Evolutionary conservation across 78 protist species (phyloP), one percentile per base, ranked within the genome.

Genomic region (Diacronema lutheri): DNA sequence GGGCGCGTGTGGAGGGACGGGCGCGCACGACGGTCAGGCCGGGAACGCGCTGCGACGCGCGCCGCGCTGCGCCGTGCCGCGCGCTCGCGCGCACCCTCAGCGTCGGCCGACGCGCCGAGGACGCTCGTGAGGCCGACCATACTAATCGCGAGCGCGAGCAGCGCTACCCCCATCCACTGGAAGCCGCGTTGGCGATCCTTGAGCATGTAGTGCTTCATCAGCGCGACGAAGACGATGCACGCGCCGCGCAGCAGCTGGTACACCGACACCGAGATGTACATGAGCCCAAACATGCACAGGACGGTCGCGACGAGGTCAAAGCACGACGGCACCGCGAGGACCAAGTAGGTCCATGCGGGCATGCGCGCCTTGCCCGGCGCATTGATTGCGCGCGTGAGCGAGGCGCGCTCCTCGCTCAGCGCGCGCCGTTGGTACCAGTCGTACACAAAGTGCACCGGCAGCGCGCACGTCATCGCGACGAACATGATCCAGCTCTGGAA

Each of bases 241-340:
- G 55, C 79, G 79, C 79, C 79, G 57, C 79, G 79, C 58, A 71
- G 79, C 46, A 71, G 79, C 79, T 38, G 41, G 55, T 56, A 71
- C 19, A 71, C 41, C 29, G 79, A 71, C 29, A 58, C 55, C 20
- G 4, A 6, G 58, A 41, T 71, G 37, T 71, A 37, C 58, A 71
- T 1, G 13, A 71, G 79, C 11, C 79, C 79, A 13, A 31, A 1
- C 58, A 71, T 29, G 55, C 41, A 38, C 58, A 71, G 58, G 10
- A 23, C n/a, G 19, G 44, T 33, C 58, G 79, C 11, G 10, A 13
- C 10, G 40, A 71, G 79, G 57, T 71, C 79, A n/a, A 71, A 71
- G 58, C 41, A 0, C 37, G 79, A 4, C 50, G 79, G 79, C 26
- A 71, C 35, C 37, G 33, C 79, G 23, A 71, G 79, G 33, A 41